Conservation (phyloP, 805 yeast genomes). For the Nakazawaea wickerhamii region DNA sequence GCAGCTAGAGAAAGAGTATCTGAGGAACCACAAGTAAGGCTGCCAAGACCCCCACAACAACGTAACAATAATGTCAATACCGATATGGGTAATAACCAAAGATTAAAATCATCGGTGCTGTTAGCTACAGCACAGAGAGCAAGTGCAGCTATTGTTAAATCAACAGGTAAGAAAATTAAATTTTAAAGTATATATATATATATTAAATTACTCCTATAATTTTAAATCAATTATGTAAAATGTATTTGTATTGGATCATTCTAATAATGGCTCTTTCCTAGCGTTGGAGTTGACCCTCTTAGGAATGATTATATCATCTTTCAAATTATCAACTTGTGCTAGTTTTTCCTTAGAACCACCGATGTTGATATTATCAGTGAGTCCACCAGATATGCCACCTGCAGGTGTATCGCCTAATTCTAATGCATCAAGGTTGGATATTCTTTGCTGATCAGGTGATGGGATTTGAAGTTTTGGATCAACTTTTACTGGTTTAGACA, state of each 20-base stretch:
- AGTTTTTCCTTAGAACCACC: constrained; percentile 13
- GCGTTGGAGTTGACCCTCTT: no score
- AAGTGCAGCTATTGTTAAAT: constrained; percentile 80
- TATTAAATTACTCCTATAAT: no score
- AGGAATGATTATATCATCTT: constrained; percentile 15
- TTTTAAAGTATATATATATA: constrained; percentile 38
- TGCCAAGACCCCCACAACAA: constrained; percentile 14
- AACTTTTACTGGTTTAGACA: no score
- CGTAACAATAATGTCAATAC: constrained; percentile 16
- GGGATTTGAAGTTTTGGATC: no score
- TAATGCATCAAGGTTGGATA: no score
- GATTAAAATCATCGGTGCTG: constrained; percentile 76
- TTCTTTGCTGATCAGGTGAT: no score
- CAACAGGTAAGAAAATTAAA: constrained; percentile 81
- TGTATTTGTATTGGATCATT: no score
- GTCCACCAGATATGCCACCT: constrained; percentile 1
- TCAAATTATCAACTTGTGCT: constrained; percentile 8
- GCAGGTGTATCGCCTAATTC: neutral
- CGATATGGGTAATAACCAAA: constrained; percentile 29
- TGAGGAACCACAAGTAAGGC: constrained; percentile 15
- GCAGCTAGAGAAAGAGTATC: constrained; percentile 9
- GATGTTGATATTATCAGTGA: constrained; percentile 8
- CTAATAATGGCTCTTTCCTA: constrained; percentile 5
- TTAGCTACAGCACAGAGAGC: constrained; percentile 86
- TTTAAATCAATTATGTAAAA: no score